These are phyloP conservation scores for Metschnikowia proteae DNA, from an alignment of 805 yeast genomes.

Conservation along the genomic window DNA sequence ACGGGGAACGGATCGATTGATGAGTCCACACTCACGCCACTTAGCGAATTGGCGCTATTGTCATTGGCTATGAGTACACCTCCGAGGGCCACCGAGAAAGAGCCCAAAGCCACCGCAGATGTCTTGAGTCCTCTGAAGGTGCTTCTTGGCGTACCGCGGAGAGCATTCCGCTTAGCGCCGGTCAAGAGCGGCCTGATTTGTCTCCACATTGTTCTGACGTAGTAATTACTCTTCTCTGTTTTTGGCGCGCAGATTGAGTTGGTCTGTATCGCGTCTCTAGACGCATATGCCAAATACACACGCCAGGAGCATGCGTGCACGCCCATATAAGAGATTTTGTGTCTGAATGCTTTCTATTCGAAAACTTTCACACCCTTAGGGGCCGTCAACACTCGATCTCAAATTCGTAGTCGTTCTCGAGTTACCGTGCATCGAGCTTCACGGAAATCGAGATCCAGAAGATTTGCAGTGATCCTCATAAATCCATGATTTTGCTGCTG, in stretches of 20 bases:
- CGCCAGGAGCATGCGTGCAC: background rate
- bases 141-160: background rate
- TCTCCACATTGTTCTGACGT: slow-evolving; percentile 1
- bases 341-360: too few relatives aligned
- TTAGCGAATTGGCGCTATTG: slow-evolving; percentile 18
- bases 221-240: background rate
- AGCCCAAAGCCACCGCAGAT: slow-evolving; percentile 6
- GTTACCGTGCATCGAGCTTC: too few relatives aligned
- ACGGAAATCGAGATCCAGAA: too few relatives aligned
- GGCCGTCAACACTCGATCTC: background rate
- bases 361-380: too few relatives aligned
- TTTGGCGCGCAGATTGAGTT: background rate
- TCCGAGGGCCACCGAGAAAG: slow-evolving; percentile 16
- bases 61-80: slow-evolving; percentile 20
- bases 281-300: background rate
- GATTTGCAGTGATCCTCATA: background rate
- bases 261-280: background rate
- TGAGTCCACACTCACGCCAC: slow-evolving; percentile 43
- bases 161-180: background rate
- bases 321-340: too few relatives aligned
- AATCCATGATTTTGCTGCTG: slow-evolving; percentile 6
- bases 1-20: slow-evolving; percentile 49
- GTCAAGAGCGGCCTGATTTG: background rate
- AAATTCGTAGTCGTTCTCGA: background rate
- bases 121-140: background rate